Conservation (phyloP, 768 basidiomycete genomes). For the Jaapia argillacea region DNA sequence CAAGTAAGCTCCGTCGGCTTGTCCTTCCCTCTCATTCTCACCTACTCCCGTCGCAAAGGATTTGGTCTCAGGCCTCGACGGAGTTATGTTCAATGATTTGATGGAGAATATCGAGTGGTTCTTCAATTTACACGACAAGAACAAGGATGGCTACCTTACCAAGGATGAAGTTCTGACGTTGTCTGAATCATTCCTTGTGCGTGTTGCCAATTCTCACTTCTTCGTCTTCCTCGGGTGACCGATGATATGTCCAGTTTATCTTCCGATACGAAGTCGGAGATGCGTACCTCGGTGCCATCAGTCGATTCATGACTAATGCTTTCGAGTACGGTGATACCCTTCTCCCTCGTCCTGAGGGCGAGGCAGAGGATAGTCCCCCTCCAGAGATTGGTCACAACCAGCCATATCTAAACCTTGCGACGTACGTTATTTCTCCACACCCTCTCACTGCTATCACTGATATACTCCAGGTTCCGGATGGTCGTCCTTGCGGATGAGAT, state of each 20-base stretch:
- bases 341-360: slow-evolving; percentile 43
- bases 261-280: slow-evolving; percentile 97
- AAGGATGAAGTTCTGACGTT: slow-evolving; percentile 95
- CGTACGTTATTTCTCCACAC: slow-evolving; percentile 36
- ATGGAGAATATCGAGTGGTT: slow-evolving; percentile 99
- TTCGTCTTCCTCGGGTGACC: no score
- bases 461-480: slow-evolving; percentile 80
- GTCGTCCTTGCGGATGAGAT: slow-evolving; percentile 95
- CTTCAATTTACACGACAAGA: slow-evolving; percentile 91
- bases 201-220: slow-evolving; percentile 14
- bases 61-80: slow-evolving; percentile 78
- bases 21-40: slow-evolving; percentile 10
- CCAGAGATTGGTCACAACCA: slow-evolving; percentile 61
- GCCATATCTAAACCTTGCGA: slow-evolving; percentile 88
- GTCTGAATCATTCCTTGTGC: slow-evolving; percentile 86
- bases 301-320: slow-evolving; percentile 95
- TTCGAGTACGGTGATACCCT: slow-evolving; percentile 97
- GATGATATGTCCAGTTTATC: slow-evolving; percentile 70
- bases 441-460: slow-evolving; percentile 5
- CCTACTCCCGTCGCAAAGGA: slow-evolving; percentile 39
- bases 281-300: slow-evolving; percentile 92
- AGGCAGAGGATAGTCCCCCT: slow-evolving; percentile 25
- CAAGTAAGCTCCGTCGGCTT: no score
- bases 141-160: slow-evolving; percentile 90
- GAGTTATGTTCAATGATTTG: slow-evolving; percentile 90